Evolutionary conservation across 148 eudicot species (phyloP), one percentile per base, ranked within the genome.

Genomic region (Fagopyrum tataricum): DNA sequence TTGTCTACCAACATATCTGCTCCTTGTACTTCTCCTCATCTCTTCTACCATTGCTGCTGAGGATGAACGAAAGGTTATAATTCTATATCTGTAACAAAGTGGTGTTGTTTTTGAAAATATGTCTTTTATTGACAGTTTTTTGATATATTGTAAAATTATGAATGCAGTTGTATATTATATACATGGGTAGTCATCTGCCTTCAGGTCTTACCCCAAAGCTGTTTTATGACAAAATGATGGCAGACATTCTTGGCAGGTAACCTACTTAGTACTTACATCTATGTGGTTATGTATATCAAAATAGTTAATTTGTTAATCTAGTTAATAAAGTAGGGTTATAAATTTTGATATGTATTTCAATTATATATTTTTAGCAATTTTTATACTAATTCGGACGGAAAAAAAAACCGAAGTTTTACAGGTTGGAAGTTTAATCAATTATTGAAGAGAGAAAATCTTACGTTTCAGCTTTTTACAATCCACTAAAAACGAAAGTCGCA

Each of bases 331-430:
- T 88, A 61, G 82, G 87, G 67, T 89, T 88, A 0, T 89, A 90
- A 90, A 86, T 86, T 70, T 85, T 80, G 69, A 49, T 85, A 73
- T 87, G 90, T 18, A 42, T 89, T 0, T 41, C 78, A 2, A 73
- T 58, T 18, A 68, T 31, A 31, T 31, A 31, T 31, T 1, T 31
- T 31, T 31, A 31, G 37, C 37, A 31, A 31, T 31, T 1, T 2
- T 31, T 31, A 31, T 31, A 31, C 37, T 31, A n/a, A n/a, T n/a
- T n/a, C n/a, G n/a, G n/a, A n/a, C n/a, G n/a, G n/a, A n/a, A n/a
- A n/a, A n/a, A n/a, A n/a, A n/a, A n/a, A n/a, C n/a, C n/a, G n/a
- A n/a, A n/a, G n/a, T n/a, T n/a, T n/a, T n/a, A n/a, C n/a, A n/a
- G n/a, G n/a, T n/a, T n/a, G n/a, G n/a, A n/a, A n/a, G n/a, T n/a